A percentile compares a stretch with the other conserved stretches of the same genome.
Evolutionary conservation across 305 asterid species (phyloP).

Genomic region (Fraxinus velutina): DNA sequence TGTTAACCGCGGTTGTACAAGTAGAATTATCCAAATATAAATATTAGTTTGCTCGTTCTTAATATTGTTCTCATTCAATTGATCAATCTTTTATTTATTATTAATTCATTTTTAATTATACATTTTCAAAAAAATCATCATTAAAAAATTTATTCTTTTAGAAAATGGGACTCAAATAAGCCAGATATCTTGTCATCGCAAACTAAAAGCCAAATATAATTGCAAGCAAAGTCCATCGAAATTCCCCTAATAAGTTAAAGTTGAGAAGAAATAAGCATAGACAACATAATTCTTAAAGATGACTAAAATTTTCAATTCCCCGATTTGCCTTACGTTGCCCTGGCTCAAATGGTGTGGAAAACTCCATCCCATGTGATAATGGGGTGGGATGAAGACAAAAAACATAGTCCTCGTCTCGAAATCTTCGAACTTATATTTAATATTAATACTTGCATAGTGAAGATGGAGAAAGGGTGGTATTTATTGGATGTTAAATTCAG

Average conservation of each 20-base stretch:
- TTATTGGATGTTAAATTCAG: no score
- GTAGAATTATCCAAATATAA: no score
- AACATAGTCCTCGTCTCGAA: background rate
- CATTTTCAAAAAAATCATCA: no score
- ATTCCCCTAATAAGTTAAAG: background rate
- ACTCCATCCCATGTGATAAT: background rate
- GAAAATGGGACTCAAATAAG: background rate
- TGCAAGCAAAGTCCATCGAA: background rate
- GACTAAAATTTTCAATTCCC: background rate
- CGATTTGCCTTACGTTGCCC: background rate
- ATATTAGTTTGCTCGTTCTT: background rate
- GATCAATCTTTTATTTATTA: background rate
- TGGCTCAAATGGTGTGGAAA: background rate
- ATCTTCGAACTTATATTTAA: background rate
- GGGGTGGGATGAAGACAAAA: no score
- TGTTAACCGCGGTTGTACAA: no score
- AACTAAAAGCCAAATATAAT: background rate
- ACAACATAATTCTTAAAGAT: background rate
- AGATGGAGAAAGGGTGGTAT: no score
- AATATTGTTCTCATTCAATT: background rate
- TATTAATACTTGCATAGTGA: no score
- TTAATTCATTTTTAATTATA: no score
- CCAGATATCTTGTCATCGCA: background rate
- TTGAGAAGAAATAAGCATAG: background rate
- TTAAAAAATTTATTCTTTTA: no score